Conservation (phyloP, 495 filamentous ascomycete genomes). For the Astrocystis sublimbata region DNA sequence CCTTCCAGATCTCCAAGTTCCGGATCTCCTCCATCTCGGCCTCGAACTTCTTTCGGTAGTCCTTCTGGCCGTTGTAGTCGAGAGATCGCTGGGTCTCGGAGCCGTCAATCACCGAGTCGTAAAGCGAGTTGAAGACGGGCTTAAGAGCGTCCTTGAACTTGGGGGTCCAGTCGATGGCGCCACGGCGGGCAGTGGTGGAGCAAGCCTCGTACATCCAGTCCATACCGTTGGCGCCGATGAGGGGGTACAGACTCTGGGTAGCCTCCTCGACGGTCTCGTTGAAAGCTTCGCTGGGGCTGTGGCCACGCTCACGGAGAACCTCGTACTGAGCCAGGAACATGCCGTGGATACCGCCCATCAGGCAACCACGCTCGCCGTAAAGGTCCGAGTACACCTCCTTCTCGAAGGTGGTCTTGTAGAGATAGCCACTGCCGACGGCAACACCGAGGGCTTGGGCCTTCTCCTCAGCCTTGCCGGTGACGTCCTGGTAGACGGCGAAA, state of each 20-base stretch:
- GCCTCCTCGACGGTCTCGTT: slow-evolving; percentile 99
- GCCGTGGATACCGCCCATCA: slow-evolving; percentile 99
- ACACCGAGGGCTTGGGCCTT: slow-evolving; percentile 96
- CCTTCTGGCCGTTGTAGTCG: slow-evolving; percentile 89
- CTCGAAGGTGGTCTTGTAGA: slow-evolving; percentile 99
- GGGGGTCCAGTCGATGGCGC: slow-evolving; percentile 97
- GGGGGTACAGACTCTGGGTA: slow-evolving; percentile 94
- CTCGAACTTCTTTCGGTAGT: slow-evolving; percentile 96
- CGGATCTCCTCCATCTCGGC: slow-evolving; percentile 96
- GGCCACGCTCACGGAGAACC: slow-evolving; percentile 96
- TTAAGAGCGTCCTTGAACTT: slow-evolving; percentile 95
- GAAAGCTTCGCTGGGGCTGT: slow-evolving; percentile 97
- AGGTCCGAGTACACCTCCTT: slow-evolving; percentile 99
- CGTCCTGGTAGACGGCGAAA: slow-evolving; percentile 97
- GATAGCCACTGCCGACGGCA: slow-evolving; percentile 93
- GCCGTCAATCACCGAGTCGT: slow-evolving; percentile 85
- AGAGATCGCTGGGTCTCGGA: slow-evolving; percentile 90
- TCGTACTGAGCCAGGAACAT: slow-evolving; percentile 99
- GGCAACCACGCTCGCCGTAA: slow-evolving; percentile 98
- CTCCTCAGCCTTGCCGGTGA: slow-evolving; percentile 97
- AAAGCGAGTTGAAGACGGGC: slow-evolving; percentile 96
- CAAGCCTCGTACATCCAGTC: slow-evolving; percentile 99
- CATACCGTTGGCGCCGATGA: slow-evolving; percentile 96
- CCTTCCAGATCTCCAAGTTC: slow-evolving; percentile 96
- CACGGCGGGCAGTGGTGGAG: slow-evolving; percentile 96